Conservation (phyloP, 768 basidiomycete species). For the Kwoniella dejecticola region DNA sequence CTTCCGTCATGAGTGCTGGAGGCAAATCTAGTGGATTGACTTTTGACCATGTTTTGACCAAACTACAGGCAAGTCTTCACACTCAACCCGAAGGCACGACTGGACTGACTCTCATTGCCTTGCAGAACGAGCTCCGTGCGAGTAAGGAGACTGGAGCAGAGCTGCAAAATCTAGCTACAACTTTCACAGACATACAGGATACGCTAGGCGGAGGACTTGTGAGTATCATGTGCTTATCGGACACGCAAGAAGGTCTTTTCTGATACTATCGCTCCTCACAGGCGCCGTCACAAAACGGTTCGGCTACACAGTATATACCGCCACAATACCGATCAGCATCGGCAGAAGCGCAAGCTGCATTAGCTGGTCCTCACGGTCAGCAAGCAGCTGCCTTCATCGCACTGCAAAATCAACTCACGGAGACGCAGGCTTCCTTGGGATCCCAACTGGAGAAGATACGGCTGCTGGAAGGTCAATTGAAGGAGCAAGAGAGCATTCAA, state of each 20-base stretch:
- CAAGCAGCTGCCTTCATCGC: conserved; percentile 61
- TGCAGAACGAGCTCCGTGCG: conserved; percentile 81
- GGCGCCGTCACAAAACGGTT: conserved; percentile 54
- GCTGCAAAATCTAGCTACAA: conserved; percentile 70
- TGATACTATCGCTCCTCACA: conserved; percentile 16
- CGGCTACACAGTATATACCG: conserved; percentile 49
- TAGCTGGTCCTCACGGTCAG: conserved; percentile 48
- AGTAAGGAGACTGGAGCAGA: conserved; percentile 90
- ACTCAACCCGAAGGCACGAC: neutral
- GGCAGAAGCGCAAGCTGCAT: conserved; percentile 41
- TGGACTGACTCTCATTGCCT: neutral
- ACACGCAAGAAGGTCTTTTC: neutral
- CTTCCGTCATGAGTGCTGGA: conserved; percentile 55
- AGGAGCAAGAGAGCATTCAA: conserved; percentile 82
- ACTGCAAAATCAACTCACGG: conserved; percentile 77
- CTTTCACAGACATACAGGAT: conserved; percentile 90
- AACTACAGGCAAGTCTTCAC: conserved; percentile 64
- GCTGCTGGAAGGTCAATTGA: conserved; percentile 70
- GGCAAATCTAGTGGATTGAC: conserved; percentile 73
- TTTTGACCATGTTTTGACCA: conserved; percentile 86
- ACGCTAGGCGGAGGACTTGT: conserved; percentile 82
- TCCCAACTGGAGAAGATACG: conserved; percentile 79
- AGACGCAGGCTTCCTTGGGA: conserved; percentile 77
- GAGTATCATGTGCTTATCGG: conserved; percentile 48
- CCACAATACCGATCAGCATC: conserved; percentile 48